phyloP scores from a whole-genome alignment of 305 asterid genomes.

The Fraxinus greggii region DNA sequence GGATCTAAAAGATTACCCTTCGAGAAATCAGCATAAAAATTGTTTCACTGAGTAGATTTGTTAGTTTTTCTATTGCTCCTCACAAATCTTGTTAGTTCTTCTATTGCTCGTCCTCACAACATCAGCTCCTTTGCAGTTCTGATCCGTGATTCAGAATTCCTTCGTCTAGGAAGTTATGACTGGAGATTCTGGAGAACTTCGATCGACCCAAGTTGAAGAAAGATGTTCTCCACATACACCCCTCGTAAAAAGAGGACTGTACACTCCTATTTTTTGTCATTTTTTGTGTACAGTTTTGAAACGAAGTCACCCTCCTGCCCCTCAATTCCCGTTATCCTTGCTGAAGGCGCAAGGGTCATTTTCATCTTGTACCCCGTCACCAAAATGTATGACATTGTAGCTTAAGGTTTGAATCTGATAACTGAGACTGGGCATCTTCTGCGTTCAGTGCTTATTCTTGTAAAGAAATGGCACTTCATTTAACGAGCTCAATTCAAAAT shows the following conservation, averaged over 20 bases:
- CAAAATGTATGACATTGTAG: not conserved
- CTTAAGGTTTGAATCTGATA: not conserved
- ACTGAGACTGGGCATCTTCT: not conserved
- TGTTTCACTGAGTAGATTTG: not conserved
- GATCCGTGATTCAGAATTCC: not conserved
- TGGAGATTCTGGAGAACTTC: constrained; percentile 15
- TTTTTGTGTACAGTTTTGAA: constrained; percentile 49
- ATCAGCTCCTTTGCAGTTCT: not conserved
- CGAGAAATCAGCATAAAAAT: constrained; percentile 35
- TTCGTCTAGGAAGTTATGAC: constrained; percentile 9
- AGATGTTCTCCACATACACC: constrained; percentile 26
- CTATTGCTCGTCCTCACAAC: constrained; percentile 22
- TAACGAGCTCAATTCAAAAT: not conserved
- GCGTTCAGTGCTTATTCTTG: not conserved
- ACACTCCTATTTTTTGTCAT: constrained; percentile 24
- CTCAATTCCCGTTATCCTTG: not conserved
- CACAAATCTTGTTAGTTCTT: constrained; percentile 3
- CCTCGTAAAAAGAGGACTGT: constrained; percentile 35
- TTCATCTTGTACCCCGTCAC: not conserved
- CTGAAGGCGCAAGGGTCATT: not conserved
- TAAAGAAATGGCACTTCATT: not conserved
- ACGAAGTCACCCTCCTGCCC: not conserved
- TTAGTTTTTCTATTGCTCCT: constrained; percentile 22
- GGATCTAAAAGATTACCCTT: constrained; percentile 49
- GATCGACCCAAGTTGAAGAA: constrained; percentile 16